Base-by-base conservation (phyloP, 805 yeast species). In the Candida anglica region DNA sequence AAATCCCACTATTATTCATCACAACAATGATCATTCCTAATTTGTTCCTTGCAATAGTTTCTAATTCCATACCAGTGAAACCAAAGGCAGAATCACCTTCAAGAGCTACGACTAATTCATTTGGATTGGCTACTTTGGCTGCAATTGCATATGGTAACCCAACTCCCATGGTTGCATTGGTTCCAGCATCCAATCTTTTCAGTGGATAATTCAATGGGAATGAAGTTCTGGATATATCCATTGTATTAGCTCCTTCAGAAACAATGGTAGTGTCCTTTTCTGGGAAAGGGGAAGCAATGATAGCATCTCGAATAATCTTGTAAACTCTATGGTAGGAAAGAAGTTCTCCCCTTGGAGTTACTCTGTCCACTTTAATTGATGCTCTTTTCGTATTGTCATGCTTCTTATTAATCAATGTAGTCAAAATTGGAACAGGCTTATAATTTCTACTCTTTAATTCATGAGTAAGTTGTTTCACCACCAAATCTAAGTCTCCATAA, bases 81-180 rank as follows among this genome's bases (percentile, higher is more conserved):
- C 88, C 88, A 59, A 81, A 79, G 2, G 88, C 88, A 1, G 88
- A 81, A 50, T 82, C 88, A 5, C 88, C 89, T 50, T 79, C 82
- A 19, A 81, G 75, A 5, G 81, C 75, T 3, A 82, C 54, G 0
- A 79, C 77, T 5, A 60, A 52, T 27, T 64, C 58, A 0, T 56
- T 46, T 1, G 76, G 77, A 9, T 58, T 37, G 0, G 74, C 64
- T 28, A 47, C 20, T 42, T 75, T 77, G 3, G 85, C 73, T 0
- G 85, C 78, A 40, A 81, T 73, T 1, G 83, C 81, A 46, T 81
- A 81, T 0, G 86, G 86, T 13, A 81, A 37, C 0, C 87, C 89
- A 20, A 81, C 63, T 3, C 89, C 89, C 88, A 81, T 82, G 0
- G 87, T 81, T 1, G 86, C 86, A 55, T 77, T 79, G 0, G 87